Evolutionary conservation across 2,329 filamentous ascomycete genomes (phyloP).

Genomic region (Colletotrichum agaves): DNA sequence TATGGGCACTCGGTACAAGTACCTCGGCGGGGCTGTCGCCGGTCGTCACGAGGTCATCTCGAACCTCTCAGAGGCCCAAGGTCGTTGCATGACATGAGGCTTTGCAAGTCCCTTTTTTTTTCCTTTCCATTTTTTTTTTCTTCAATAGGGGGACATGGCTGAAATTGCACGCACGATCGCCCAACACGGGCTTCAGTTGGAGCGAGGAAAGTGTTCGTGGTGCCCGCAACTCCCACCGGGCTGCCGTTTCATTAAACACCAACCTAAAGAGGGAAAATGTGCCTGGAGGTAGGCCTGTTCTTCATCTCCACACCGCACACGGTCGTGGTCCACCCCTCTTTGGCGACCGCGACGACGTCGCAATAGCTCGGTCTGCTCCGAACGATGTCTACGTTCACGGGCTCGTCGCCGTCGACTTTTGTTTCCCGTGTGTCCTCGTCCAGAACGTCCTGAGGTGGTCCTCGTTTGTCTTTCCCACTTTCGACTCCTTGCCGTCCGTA

Average conservation of each 20-base stretch:
- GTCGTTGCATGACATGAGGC: constrained; percentile 1
- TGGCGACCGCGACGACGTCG: constrained; percentile 29
- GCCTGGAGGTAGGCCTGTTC: constrained; percentile 27
- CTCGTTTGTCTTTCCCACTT: constrained; percentile 1
- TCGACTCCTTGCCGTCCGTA: constrained; percentile 27
- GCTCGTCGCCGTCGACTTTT: constrained; percentile 23
- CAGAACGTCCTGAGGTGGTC: background rate
- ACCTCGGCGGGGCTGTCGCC: constrained; percentile 14
- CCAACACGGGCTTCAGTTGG: constrained; percentile 5
- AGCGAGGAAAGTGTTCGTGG: background rate
- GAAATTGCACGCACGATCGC: constrained; percentile 23
- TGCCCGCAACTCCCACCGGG: constrained; percentile 22
- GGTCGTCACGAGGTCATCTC: constrained; percentile 18
- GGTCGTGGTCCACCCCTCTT: constrained; percentile 27
- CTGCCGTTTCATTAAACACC: constrained; percentile 36
- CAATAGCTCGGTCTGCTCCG: constrained; percentile 36
- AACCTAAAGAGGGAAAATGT: constrained; percentile 27
- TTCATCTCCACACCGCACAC: constrained; percentile 35
- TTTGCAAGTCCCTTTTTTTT: background rate
- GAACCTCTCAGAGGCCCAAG: background rate
- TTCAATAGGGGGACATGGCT: constrained; percentile 25
- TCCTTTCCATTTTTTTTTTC: background rate
- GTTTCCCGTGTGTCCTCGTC: constrained; percentile 21
- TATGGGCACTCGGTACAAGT: no score
- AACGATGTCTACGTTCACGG: constrained; percentile 19